phyloP scores from a whole-genome alignment of 2,329 filamentous ascomycete species.

The Ophiocordyceps australis region DNA sequence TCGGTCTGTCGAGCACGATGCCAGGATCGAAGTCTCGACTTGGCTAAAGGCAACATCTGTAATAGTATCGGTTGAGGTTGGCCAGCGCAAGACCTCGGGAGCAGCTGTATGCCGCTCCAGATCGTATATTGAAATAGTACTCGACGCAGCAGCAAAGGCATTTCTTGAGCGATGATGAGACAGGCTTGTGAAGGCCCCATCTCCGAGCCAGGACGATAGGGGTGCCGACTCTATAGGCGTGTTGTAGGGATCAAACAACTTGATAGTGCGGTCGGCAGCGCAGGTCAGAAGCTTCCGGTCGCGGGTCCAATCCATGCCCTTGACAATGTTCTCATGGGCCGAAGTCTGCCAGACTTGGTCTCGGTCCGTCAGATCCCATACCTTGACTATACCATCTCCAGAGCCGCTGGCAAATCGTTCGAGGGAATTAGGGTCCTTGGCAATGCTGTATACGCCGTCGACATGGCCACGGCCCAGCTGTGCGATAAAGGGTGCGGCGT shows the following conservation, averaged over 20 bases:
- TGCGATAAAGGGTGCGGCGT: slow-evolving; percentile 54
- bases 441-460: slow-evolving; percentile 66
- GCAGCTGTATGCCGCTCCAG: slow-evolving; percentile 64
- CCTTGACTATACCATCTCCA: slow-evolving; percentile 86
- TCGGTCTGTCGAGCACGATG: slow-evolving; percentile 69
- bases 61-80: slow-evolving; percentile 78
- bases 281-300: slow-evolving; percentile 77
- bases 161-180: slow-evolving; percentile 66
- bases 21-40: slow-evolving; percentile 80
- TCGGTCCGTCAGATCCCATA: slow-evolving; percentile 61
- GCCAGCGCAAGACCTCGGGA: slow-evolving; percentile 72
- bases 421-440: slow-evolving; percentile 60
- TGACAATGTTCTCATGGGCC: slow-evolving; percentile 88
- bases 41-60: slow-evolving; percentile 81
- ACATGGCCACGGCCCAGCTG: slow-evolving; percentile 84
- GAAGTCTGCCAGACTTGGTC: slow-evolving; percentile 61
- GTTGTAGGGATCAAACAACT: slow-evolving; percentile 82
- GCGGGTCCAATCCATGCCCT: slow-evolving; percentile 75
- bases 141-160: slow-evolving; percentile 63
- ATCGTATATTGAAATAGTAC: slow-evolving; percentile 75
- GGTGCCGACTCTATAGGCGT: slow-evolving; percentile 51
- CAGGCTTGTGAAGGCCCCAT: slow-evolving; percentile 64
- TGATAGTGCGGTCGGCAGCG: slow-evolving; percentile 70
- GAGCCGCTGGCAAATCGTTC: slow-evolving; percentile 66
- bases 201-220: slow-evolving; percentile 68